Percentiles rank a stretch among this genome's conserved stretches.
Conservation (phyloP, 768 basidiomycete genomes). For the Cystofilobasidium macerans region DNA sequence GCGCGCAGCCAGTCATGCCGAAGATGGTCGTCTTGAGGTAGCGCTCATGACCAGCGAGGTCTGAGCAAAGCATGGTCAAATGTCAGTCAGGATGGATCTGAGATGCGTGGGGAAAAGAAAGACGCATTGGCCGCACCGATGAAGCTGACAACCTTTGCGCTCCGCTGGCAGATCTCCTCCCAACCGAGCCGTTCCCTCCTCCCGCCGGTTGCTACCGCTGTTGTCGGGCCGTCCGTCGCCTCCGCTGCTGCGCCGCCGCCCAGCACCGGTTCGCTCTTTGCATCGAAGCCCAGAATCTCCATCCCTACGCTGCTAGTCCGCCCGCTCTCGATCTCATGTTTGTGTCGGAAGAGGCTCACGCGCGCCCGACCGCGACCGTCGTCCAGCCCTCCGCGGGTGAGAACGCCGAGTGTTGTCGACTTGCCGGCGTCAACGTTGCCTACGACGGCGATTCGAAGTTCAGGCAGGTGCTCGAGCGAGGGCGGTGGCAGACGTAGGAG, state of each 20-base stretch:
- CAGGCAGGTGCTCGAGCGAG: constrained; percentile 37
- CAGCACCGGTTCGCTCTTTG: constrained; percentile 64
- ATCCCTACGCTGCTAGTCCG: constrained; percentile 92
- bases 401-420: constrained; percentile 82
- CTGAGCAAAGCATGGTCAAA: constrained; percentile 33
- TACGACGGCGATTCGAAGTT: constrained; percentile 89
- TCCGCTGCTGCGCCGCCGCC: constrained; percentile 39
- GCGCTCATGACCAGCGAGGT: constrained; percentile 90
- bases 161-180: constrained; percentile 83
- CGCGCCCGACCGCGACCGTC: constrained; percentile 42
- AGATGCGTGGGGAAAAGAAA: not conserved
- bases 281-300: constrained; percentile 90
- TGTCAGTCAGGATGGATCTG: not conserved
- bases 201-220: not conserved
- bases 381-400: constrained; percentile 64
- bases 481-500: constrained; percentile 16
- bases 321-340: constrained; percentile 71
- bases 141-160: constrained; percentile 88
- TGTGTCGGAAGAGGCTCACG: constrained; percentile 68
- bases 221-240: no score
- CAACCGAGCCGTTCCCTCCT: constrained; percentile 73
- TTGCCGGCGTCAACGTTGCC: constrained; percentile 82
- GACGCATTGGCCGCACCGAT: constrained; percentile 47
- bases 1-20: constrained; percentile 84
- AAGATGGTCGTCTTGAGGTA: constrained; percentile 53